These are phyloP conservation scores for Monosporozyma siamensis DNA, from an alignment of 805 yeast genomes.

Conservation along the genomic window DNA sequence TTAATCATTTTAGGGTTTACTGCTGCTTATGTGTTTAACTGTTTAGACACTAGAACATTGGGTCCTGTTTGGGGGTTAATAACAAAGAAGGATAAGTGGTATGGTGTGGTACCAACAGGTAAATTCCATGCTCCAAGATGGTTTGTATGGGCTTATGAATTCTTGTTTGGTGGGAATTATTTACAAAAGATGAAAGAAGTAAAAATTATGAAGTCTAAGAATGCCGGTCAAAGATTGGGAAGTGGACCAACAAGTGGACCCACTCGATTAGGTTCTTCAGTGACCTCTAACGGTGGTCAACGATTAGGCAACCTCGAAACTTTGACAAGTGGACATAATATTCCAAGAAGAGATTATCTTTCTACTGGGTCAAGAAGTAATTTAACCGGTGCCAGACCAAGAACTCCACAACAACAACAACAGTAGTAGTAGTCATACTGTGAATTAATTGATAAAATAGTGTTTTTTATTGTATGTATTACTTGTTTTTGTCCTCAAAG, in stretches of 20 bases:
- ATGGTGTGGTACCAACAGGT: conserved; percentile 20
- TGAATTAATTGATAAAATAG: neutral
- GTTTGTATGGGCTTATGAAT: conserved; percentile 7
- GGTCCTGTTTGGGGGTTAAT: conserved; percentile 38
- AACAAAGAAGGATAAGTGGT: conserved; percentile 8
- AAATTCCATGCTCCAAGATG: conserved; percentile 20
- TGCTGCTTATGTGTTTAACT: conserved; percentile 52
- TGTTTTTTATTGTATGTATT: too few relatives aligned
- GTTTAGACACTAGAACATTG: conserved; percentile 49
- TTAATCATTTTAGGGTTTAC: conserved; percentile 42
- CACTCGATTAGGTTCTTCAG: neutral
- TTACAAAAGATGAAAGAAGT: neutral
- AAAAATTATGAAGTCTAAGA: neutral
- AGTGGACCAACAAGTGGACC: neutral
- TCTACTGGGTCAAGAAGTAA: conserved; percentile 2
- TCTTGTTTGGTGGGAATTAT: conserved; percentile 5
- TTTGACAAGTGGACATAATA: neutral
- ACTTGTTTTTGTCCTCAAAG: too few relatives aligned
- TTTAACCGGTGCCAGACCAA: neutral
- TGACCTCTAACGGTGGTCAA: conserved; percentile 2
- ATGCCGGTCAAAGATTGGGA: conserved; percentile 6
- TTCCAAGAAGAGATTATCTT: neutral
- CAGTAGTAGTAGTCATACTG: neutral
- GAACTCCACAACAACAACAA: neutral
- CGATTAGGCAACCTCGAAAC: conserved; percentile 4